Conservation (phyloP, 768 basidiomycete species). For the Plicaturopsis crispa region DNA sequence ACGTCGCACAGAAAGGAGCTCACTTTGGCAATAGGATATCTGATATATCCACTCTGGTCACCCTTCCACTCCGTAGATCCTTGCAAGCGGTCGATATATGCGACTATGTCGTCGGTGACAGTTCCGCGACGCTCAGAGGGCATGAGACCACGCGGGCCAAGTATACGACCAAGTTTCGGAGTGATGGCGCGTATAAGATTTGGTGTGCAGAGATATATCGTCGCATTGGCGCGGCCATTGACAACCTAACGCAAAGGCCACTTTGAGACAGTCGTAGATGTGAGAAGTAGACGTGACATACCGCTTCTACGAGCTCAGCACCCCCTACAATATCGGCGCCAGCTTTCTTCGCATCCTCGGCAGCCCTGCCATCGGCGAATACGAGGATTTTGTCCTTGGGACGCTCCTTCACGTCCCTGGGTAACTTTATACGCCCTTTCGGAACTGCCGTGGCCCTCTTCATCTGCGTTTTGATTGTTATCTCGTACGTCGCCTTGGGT, state of each 20-base stretch:
- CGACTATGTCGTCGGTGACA: constrained; percentile 82
- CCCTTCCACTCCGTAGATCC: constrained; percentile 92
- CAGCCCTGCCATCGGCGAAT: constrained; percentile 81
- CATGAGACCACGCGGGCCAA: constrained; percentile 92
- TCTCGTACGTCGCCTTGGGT: constrained; percentile 70
- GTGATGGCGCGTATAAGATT: constrained; percentile 73
- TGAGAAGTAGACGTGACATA: constrained; percentile 29
- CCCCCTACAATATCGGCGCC: constrained; percentile 93
- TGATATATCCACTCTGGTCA: constrained; percentile 79
- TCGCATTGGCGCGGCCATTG: constrained; percentile 66
- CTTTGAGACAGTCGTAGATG: constrained; percentile 3
- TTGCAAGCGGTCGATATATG: constrained; percentile 70
- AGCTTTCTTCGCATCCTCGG: constrained; percentile 76
- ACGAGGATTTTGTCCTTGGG: constrained; percentile 78
- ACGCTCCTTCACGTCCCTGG: constrained; percentile 69
- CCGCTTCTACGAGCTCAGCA: constrained; percentile 79
- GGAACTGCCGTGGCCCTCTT: constrained; percentile 77
- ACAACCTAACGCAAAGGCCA: constrained; percentile 45
- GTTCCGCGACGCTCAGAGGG: constrained; percentile 91
- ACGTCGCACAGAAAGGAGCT: constrained; percentile 12
- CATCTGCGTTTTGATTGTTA: constrained; percentile 74
- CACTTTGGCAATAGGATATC: constrained; percentile 75
- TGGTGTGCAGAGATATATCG: constrained; percentile 79
- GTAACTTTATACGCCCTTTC: constrained; percentile 83
- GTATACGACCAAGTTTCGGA: constrained; percentile 68